Conservation (phyloP, 2,329 filamentous ascomycete species). For the Stemphylium vesicarium region DNA sequence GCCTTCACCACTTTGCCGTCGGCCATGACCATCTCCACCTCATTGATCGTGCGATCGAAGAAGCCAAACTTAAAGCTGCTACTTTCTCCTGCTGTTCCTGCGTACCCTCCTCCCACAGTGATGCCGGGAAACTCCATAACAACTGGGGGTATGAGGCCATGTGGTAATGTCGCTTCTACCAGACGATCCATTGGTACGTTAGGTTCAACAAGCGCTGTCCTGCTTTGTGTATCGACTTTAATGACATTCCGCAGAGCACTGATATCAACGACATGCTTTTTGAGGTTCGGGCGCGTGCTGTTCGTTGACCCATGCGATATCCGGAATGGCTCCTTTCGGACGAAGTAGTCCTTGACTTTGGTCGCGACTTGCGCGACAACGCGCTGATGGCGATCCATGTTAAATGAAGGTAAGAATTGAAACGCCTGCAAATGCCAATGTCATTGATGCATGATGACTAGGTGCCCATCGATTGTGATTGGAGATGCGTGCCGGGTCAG, state of each 20-base stretch:
- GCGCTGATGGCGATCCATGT: slow-evolving; percentile 52
- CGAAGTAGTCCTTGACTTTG: slow-evolving; percentile 58
- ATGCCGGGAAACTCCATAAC: slow-evolving; percentile 78
- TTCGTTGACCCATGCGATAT: slow-evolving; percentile 80
- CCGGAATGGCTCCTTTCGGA: slow-evolving; percentile 66
- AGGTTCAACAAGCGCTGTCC: slow-evolving; percentile 70
- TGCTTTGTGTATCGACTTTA: slow-evolving; percentile 59
- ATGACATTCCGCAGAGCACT: slow-evolving; percentile 69
- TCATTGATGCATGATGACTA: slow-evolving; percentile 27
- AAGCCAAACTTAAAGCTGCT: slow-evolving; percentile 72
- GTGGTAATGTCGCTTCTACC: slow-evolving; percentile 62
- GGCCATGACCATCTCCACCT: slow-evolving; percentile 69
- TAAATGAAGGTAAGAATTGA: background rate
- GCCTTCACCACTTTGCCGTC: slow-evolving; percentile 64
- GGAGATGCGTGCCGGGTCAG: background rate
- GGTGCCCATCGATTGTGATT: background rate
- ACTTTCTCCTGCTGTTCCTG: slow-evolving; percentile 72
- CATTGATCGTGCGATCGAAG: slow-evolving; percentile 67
- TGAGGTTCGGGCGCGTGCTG: slow-evolving; percentile 66
- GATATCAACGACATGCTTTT: slow-evolving; percentile 65
- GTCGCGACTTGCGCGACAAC: slow-evolving; percentile 55
- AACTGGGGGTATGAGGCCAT: slow-evolving; percentile 67
- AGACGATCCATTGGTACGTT: slow-evolving; percentile 73
- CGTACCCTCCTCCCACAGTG: slow-evolving; percentile 71
- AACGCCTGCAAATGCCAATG: slow-evolving; percentile 21